Evolutionary conservation across 257 asterid species (phyloP).

Genomic region (Ajuga chamaepitys): DNA sequence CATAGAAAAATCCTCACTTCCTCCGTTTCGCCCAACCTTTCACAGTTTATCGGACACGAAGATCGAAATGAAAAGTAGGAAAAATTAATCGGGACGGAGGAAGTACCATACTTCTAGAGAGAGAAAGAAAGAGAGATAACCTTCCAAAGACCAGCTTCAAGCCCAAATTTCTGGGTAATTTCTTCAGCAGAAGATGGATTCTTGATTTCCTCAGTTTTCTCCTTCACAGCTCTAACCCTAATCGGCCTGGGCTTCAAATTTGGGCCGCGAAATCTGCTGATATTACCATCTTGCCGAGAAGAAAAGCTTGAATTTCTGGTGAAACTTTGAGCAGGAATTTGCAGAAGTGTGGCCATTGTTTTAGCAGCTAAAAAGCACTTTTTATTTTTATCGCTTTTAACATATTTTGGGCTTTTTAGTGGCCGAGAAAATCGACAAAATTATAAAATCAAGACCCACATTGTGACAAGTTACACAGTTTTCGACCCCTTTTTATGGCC

Average conservation of each 20-base stretch:
- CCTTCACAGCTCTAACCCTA: slow-evolving; percentile 69
- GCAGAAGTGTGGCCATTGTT: slow-evolving; percentile 57
- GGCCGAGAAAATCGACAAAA: slow-evolving; percentile 8
- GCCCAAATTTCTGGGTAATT: slow-evolving; percentile 73
- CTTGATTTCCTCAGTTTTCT: slow-evolving; percentile 63
- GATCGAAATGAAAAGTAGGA: no score
- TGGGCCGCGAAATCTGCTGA: slow-evolving; percentile 12
- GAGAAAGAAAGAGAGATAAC: slow-evolving; percentile 31
- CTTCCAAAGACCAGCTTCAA: slow-evolving; percentile 99
- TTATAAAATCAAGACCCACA: slow-evolving; percentile 19
- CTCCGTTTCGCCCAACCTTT: no score
- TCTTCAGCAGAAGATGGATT: slow-evolving; percentile 65
- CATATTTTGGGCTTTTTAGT: slow-evolving; percentile 3
- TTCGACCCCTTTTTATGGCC: slow-evolving; percentile 18
- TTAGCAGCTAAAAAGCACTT: not conserved
- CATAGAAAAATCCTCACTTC: no score
- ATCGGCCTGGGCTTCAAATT: slow-evolving; percentile 12
- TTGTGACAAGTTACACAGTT: slow-evolving; percentile 38
- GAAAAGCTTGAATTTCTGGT: slow-evolving; percentile 13
- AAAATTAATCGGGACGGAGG: no score
- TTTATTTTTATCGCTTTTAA: slow-evolving; percentile 16
- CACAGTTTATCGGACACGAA: no score
- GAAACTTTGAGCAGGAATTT: slow-evolving; percentile 30
- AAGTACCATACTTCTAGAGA: no score
- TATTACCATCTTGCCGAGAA: slow-evolving; percentile 4